Evolutionary conservation across 2,329 filamentous ascomycete genomes (phyloP).

Genomic region (Sporothrix euskadiensis): DNA sequence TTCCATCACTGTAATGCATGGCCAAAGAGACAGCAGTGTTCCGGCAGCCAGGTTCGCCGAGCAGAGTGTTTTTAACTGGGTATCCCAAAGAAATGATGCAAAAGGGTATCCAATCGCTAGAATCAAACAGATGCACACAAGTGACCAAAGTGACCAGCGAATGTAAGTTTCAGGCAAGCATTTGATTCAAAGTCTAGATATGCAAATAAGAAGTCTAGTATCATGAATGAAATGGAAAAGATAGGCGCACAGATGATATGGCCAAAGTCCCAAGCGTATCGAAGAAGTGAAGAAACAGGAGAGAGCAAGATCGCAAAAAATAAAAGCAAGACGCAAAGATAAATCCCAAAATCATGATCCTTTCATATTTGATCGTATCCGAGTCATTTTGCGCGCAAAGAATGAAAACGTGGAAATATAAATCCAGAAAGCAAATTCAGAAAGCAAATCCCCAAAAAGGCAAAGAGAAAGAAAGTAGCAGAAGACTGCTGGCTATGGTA

Average conservation of each 20-base stretch:
- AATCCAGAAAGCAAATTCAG: not conserved
- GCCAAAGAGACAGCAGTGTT: too few relatives aligned
- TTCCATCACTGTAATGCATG: not conserved
- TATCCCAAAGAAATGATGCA: not conserved
- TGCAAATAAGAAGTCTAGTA: not conserved
- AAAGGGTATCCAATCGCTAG: not conserved
- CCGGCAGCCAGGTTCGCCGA: not conserved
- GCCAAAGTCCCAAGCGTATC: too few relatives aligned
- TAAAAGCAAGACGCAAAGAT: not conserved
- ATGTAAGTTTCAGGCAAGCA: not conserved
- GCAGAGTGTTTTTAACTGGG: not conserved
- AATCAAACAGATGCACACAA: not conserved
- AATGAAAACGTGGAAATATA: not conserved
- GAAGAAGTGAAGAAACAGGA: not conserved
- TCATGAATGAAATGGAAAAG: not conserved
- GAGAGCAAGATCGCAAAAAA: not conserved
- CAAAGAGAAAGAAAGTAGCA: slow-evolving; percentile 4
- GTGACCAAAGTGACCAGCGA: not conserved
- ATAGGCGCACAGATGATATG: not conserved
- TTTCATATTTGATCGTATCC: slow-evolving; percentile 24
- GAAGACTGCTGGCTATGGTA: not conserved
- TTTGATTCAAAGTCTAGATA: not conserved
- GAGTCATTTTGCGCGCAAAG: slow-evolving; percentile 9
- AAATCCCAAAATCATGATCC: slow-evolving; percentile 10
- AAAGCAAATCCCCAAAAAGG: slow-evolving; percentile 27